Evolutionary conservation across 192 early-diverging fungal species (phyloP).

Genomic region (Coemansia sp.): DNA sequence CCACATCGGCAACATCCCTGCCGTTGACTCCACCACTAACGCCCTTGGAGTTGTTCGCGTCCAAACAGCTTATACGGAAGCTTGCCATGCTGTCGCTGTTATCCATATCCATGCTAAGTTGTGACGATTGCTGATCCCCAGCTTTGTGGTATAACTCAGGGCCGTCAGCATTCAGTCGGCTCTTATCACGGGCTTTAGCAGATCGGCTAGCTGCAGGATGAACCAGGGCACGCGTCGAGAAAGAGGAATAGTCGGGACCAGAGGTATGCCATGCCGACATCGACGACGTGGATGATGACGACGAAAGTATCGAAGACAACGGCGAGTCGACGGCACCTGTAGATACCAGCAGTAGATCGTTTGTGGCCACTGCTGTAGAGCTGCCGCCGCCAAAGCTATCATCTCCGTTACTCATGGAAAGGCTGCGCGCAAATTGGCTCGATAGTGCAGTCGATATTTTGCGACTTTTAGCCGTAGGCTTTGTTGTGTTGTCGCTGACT

Average conservation of each 20-base stretch:
- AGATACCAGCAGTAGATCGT: not conserved
- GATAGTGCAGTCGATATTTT: constrained; percentile 41
- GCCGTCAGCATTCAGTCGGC: not conserved
- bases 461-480: constrained; percentile 39
- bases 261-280: not conserved
- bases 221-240: not conserved
- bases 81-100: constrained; percentile 8
- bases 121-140: not conserved
- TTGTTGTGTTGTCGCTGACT: constrained; percentile 14
- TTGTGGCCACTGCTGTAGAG: not conserved
- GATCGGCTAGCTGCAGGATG: constrained; percentile 25
- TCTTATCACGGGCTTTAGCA: constrained; percentile 38
- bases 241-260: not conserved
- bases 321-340: constrained; percentile 7
- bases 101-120: constrained; percentile 41
- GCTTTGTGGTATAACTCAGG: not conserved
- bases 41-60: not conserved
- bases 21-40: not conserved
- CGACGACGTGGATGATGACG: constrained; percentile 26
- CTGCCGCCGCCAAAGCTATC: not conserved
- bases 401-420: constrained; percentile 33
- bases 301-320: constrained; percentile 19
- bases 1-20: not conserved
- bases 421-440: constrained; percentile 54
- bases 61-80: not conserved